Base-by-base conservation (phyloP, 2,329 filamentous ascomycete genomes). In the Pseudogymnoascus pannorum region DNA sequence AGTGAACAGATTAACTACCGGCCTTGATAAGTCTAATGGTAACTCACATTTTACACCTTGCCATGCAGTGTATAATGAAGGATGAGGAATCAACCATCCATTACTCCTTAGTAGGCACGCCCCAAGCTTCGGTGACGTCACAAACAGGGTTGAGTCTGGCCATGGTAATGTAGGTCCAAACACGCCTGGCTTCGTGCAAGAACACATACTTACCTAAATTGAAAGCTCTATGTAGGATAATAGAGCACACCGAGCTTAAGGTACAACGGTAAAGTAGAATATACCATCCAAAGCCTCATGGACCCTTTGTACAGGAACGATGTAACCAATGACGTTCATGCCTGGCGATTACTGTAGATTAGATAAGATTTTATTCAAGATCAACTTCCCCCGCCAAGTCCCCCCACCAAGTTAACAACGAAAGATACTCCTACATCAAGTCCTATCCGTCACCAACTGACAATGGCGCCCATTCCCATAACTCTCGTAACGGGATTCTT, bases 401-500 rank as follows among this genome's bases (percentile, higher is more conserved):
- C 44, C 44, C 44, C 44, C 22, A 51, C 44, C 44, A 29, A 18
- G 8, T 18, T 29, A 24, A 51, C 24, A 8, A 3, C 8, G 8
- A 8, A 31, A 51, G 57, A 33, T 18, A 20, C 11, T 22, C 18
- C 8, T 22, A n/a, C 31, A 18, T 36, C 18, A 35, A 36, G 7
- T 38, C 54, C 20, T 35, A n/a, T n/a, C 7, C 5, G n/a, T 22
- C 24, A 51, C 24, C 44, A 29, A 29, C 18, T 42, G 35, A 66
- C 38, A 36, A 87, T 87, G 83, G 74, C 83, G 6, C 86, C 88
- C 1, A 94, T 92, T 67, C 92, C 92, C 4, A 89, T 97, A 73
- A 97, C 93, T 54, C 95, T 99, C 72, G 81, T 99, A 60, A 99
- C 94, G 4, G 94, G 94, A 72, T 99, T 97, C 76, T 84, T 97